Evolutionary conservation across 2,329 filamentous ascomycete genomes (phyloP).

Genomic region (Cercospora sojina): DNA sequence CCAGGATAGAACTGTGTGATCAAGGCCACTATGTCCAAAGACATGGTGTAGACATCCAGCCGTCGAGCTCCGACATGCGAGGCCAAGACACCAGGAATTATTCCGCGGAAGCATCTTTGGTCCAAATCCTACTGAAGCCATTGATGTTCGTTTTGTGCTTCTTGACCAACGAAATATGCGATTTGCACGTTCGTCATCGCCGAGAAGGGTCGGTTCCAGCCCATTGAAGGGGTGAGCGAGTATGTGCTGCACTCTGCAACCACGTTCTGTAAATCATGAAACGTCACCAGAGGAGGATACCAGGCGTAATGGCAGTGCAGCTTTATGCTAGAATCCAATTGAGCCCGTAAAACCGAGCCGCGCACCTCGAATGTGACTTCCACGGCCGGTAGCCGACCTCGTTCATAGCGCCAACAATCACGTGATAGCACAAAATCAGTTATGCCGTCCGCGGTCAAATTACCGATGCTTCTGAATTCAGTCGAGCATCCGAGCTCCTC

Average conservation of each 20-base stretch:
- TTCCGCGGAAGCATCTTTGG: conserved; percentile 23
- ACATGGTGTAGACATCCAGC: conserved; percentile 29
- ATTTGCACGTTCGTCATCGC: conserved; percentile 13
- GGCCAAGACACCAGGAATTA: conserved; percentile 23
- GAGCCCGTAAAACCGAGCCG: background rate
- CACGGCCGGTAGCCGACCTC: conserved; percentile 18
- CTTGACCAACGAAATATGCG: conserved; percentile 24
- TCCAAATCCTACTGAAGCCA: conserved; percentile 27
- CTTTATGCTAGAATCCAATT: conserved; percentile 8
- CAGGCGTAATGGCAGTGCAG: conserved; percentile 26
- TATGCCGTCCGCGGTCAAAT: conserved; percentile 13
- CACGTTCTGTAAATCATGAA: conserved; percentile 26
- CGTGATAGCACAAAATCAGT: conserved; percentile 25
- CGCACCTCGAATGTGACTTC: conserved; percentile 25
- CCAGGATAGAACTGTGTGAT: conserved; percentile 24
- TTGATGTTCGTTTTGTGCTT: conserved; percentile 9
- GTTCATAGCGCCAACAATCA: conserved; percentile 27
- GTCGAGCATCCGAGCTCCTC: conserved; percentile 3
- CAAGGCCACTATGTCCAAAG: conserved; percentile 24
- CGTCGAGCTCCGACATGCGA: conserved; percentile 22
- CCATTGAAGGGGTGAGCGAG: conserved; percentile 20
- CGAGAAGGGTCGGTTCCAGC: conserved; percentile 8
- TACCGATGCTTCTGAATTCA: conserved; percentile 8
- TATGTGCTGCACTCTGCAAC: conserved; percentile 24
- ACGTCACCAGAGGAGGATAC: conserved; percentile 26